phyloP scores from a whole-genome alignment of 2,329 filamentous ascomycete genomes.

The Aureobasidium uvarum region DNA sequence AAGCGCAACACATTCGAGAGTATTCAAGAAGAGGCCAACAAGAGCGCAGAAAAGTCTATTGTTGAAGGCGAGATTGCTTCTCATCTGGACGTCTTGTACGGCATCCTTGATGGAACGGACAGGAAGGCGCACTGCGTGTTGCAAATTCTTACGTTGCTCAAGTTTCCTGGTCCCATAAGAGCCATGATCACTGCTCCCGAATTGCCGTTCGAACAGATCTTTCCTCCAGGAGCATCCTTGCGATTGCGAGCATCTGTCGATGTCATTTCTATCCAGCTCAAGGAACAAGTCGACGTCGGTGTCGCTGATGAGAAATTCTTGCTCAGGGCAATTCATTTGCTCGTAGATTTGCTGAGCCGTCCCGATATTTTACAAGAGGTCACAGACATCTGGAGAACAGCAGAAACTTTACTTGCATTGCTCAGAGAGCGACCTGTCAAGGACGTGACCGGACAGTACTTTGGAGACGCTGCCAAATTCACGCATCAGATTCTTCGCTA shows the following conservation, averaged over 20 bases:
- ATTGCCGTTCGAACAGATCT: slow-evolving; percentile 60
- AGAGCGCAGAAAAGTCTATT: slow-evolving; percentile 42
- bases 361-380: neutral
- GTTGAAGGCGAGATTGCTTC: slow-evolving; percentile 77
- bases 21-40: slow-evolving; percentile 20
- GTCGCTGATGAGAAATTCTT: slow-evolving; percentile 36
- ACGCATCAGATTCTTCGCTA: neutral
- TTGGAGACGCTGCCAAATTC: slow-evolving; percentile 31
- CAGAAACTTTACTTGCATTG: slow-evolving; percentile 30
- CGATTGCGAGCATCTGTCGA: slow-evolving; percentile 66
- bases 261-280: slow-evolving; percentile 62
- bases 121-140: neutral
- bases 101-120: slow-evolving; percentile 63
- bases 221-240: slow-evolving; percentile 67
- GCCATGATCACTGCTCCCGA: slow-evolving; percentile 52
- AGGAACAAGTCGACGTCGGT: slow-evolving; percentile 34
- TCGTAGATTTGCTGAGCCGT: slow-evolving; percentile 31
- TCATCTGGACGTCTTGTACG: slow-evolving; percentile 82
- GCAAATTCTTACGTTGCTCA: slow-evolving; percentile 64
- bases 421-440: slow-evolving; percentile 31
- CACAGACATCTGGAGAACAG: neutral
- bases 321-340: slow-evolving; percentile 32
- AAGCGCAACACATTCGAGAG: slow-evolving; percentile 21
- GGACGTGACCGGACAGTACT: slow-evolving; percentile 29
- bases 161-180: slow-evolving; percentile 49